Base-by-base conservation (phyloP, 805 yeast genomes). In the Wickerhamiella hasegawae region DNA sequence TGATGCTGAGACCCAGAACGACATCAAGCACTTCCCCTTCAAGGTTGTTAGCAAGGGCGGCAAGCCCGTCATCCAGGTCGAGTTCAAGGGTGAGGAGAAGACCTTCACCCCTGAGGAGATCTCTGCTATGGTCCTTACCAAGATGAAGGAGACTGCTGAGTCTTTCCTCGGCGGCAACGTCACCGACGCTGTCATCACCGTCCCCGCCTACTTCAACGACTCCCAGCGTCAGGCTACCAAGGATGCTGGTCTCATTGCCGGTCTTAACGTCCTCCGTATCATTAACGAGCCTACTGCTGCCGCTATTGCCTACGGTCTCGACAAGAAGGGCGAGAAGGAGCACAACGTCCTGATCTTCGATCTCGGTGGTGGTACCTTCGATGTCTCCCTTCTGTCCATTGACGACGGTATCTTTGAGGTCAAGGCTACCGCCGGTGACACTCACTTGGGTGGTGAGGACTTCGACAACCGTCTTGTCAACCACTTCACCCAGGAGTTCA, bases 361-460 rank as follows among this genome's bases (percentile, higher is more conserved):
- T 66, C 75, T 84, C 60, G 96, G 96, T 73, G 96, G 96, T 69
- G 95, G 95, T 75, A 84, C 95, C 59, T 84, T 84, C 69, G 96
- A 84, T 80, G 95, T 84, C 39, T 85, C 95, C 35, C 71, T 84
- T 46, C 71, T 84, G 59, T 75, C 85, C 60, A 81, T 84, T 57
- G 93, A 83, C 58, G 95, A 84, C 58, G 96, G 95, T 67, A 82
- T 84, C 55, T 84, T 84, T 71, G 87, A 84, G 62, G 96, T 84
- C 53, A 84, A 84, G 72, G 84, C 96, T 49, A 84, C 96, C 44
- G 83, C 82, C 40, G 83, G 80, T 60, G 81, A 84, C 59, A 81
- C 87, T 40, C 87, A 77, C 65, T 76, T 82, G 69, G 96, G 96
- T 71, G 96, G 96, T 76, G 95, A 85, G 69, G 97, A 85, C 68